phyloP scores from a whole-genome alignment of 2,329 filamentous ascomycete genomes.

The Trichophyton rubrum region DNA sequence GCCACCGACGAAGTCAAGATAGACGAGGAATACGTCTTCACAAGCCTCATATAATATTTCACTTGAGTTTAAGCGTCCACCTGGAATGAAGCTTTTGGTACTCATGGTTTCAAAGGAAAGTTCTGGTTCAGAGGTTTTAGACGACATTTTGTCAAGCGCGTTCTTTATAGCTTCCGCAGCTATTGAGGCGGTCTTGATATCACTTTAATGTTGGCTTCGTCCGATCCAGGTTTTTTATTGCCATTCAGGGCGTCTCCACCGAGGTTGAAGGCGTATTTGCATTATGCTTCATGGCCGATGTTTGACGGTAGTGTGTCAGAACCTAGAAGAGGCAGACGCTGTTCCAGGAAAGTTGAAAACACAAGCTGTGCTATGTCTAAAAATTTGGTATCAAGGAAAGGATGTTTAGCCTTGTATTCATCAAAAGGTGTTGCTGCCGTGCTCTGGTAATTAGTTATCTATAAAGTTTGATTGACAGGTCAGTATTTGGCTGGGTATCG shows the following conservation, averaged over 20 bases:
- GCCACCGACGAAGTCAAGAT: not conserved
- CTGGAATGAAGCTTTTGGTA: not conserved
- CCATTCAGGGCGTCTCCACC: constrained; percentile 43
- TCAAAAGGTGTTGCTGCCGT: constrained; percentile 65
- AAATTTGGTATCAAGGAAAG: constrained; percentile 33
- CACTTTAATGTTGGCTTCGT: constrained; percentile 86
- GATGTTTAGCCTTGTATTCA: constrained; percentile 49
- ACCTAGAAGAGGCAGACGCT: constrained; percentile 49
- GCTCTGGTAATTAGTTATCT: constrained; percentile 47
- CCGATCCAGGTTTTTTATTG: constrained; percentile 51
- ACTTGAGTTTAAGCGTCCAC: not conserved
- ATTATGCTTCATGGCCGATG: constrained; percentile 34
- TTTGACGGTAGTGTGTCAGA: constrained; percentile 33
- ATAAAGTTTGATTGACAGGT: constrained; percentile 21
- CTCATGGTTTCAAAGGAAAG: too few relatives aligned
- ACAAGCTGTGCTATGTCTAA: constrained; percentile 39
- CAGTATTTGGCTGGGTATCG: not conserved
- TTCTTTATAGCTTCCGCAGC: constrained; percentile 31
- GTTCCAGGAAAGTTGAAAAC: constrained; percentile 48
- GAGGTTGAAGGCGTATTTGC: constrained; percentile 44
- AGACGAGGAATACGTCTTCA: not conserved
- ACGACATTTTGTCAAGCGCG: constrained; percentile 31
- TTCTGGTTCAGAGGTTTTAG: constrained; percentile 18
- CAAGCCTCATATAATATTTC: not conserved
- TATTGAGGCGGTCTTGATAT: constrained; percentile 51